These are phyloP conservation scores for Trichoderma gracile DNA, from an alignment of 2,329 filamentous ascomycete genomes.

Conservation along the genomic window DNA sequence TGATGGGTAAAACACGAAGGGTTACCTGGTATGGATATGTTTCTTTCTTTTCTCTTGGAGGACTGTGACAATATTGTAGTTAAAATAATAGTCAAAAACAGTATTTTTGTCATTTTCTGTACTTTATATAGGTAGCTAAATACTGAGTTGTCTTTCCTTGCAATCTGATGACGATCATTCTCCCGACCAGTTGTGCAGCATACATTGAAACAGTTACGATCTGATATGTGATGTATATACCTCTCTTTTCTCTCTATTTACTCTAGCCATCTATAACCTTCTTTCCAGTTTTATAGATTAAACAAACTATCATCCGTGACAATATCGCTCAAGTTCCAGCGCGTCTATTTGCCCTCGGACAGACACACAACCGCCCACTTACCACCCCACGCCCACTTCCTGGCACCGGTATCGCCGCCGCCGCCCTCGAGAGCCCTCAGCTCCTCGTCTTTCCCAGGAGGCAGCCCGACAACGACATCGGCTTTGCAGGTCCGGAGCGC, in stretches of 20 bases:
- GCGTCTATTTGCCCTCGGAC: conserved; percentile 38
- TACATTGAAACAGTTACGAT: background rate
- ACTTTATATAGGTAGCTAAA: background rate
- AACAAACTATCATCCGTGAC: background rate
- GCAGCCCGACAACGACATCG: conserved; percentile 89
- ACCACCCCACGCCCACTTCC: conserved; percentile 93
- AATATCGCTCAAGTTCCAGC: conserved; percentile 23
- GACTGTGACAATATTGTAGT: background rate
- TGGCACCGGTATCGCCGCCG: conserved; percentile 67
- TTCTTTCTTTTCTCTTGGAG: background rate
- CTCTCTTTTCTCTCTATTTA: conserved; percentile 1
- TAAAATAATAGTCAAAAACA: background rate
- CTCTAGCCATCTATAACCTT: conserved; percentile 16
- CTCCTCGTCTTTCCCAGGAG: conserved; percentile 78
- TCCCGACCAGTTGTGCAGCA: no score
- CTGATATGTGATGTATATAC: background rate
- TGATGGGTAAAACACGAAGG: background rate
- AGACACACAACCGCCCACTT: conserved; percentile 89
- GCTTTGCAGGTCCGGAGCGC: conserved; percentile 94
- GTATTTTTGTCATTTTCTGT: background rate
- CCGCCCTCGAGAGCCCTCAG: conserved; percentile 67
- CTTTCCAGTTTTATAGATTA: background rate
- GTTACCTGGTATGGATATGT: no score
- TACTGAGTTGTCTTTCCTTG: background rate
- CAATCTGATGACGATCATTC: no score